Base-by-base conservation (phyloP, 805 yeast genomes). In the Candida krabiensis region DNA sequence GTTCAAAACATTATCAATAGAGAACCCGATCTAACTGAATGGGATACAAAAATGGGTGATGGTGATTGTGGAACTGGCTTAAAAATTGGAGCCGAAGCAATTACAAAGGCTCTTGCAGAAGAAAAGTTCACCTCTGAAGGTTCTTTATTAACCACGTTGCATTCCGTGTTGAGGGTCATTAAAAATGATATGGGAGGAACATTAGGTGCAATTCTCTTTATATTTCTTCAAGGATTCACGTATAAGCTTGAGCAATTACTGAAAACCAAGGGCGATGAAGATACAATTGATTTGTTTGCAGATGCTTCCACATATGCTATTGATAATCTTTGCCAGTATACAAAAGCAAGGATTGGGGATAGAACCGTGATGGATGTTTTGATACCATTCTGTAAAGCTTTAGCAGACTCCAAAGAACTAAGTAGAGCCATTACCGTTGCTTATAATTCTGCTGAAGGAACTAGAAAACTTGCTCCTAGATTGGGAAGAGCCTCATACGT, bases 11-110 rank as follows among this genome's bases (percentile, higher is more conserved):
- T 65, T 6, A 59, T 64, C 33, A 40, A 44, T 2, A 58, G 44
- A 30, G 69, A 65, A 37, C 67, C 67, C 2, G 63, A 60, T 13
- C 48, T 66, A 35, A 66, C 71, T 14, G 57, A 56, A 17, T 66
- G 68, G 67, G 71, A 66, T 42, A 66, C 71, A 16, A 56, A 60
- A 41, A 61, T 64, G 63, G 70, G 71, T 11, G 71, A 66, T 43
- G 71, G 71, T 11, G 71, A 66, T 37, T 66, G 71, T 50, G 70
- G 71, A 24, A 61, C 62, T 38, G 64, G 66, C 34, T 53, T 66
- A 28, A 56, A 58, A 36, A 47, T 57, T 15, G 70, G 68, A 7
- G 67, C 63, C 15, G 55, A 54, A 34, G 60, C 60, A 1, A 50
- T 63, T 4, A 38, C 62, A 15, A 33, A 31, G 9, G 55, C 49